Conservation (phyloP, 805 yeast genomes). For the Komagataella pseudopastoris region DNA sequence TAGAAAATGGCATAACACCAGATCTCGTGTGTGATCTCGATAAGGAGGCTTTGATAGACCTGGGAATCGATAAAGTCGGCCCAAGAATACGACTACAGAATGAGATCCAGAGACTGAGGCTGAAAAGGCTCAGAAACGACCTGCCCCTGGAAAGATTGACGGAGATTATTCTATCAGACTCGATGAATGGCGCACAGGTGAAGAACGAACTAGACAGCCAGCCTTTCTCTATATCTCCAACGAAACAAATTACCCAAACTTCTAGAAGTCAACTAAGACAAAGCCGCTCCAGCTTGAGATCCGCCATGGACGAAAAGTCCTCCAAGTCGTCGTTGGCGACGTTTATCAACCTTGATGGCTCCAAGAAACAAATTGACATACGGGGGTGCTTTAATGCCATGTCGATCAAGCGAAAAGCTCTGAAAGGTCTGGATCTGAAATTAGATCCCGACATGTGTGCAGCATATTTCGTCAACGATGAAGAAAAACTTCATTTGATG, state of each 20-base stretch:
- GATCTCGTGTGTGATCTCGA: conserved; percentile 52
- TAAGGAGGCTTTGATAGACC: conserved; percentile 45
- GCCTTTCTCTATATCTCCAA: neutral
- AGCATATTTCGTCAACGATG: conserved; percentile 40
- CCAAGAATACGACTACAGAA: conserved; percentile 63
- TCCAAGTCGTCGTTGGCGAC: conserved; percentile 25
- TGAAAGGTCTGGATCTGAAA: conserved; percentile 40
- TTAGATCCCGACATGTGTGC: conserved; percentile 37
- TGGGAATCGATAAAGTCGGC: conserved; percentile 71
- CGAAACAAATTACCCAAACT: neutral
- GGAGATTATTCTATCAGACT: conserved; percentile 1
- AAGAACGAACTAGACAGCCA: neutral
- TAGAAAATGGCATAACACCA: conserved; percentile 38
- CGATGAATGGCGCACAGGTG: neutral
- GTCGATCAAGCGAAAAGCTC: conserved; percentile 56
- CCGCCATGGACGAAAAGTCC: conserved; percentile 10
- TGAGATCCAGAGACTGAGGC: conserved; percentile 34
- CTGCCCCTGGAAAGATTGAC: conserved; percentile 10
- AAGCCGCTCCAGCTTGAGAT: neutral
- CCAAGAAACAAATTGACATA: conserved; percentile 52
- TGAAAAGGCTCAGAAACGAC: conserved; percentile 13
- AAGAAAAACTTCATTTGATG: conserved; percentile 29
- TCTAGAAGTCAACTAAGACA: neutral
- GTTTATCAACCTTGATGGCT: conserved; percentile 66
- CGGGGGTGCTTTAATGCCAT: conserved; percentile 73